These are phyloP conservation scores for Cyclanthera cordifolia DNA, from an alignment of 306 rosid genomes.

Conservation along the genomic window DNA sequence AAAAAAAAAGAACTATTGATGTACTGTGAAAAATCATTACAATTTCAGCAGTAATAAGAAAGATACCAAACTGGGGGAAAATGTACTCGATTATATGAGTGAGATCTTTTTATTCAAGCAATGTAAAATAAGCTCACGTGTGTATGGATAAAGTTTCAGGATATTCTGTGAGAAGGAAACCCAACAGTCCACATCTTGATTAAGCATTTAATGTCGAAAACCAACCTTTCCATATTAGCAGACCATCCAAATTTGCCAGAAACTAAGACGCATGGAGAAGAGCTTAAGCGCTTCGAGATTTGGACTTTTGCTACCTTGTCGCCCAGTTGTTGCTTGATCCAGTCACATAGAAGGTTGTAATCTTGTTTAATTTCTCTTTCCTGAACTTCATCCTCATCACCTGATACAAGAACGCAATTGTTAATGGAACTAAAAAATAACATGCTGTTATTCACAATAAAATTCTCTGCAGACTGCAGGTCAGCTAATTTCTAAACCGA, in stretches of 20 bases:
- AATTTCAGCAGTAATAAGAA: background rate
- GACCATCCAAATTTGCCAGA: conserved; percentile 99
- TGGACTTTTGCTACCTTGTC: conserved; percentile 93
- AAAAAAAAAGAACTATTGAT: background rate
- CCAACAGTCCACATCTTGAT: background rate
- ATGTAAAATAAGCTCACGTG: background rate
- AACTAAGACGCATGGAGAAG: conserved; percentile 99
- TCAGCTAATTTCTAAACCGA: background rate
- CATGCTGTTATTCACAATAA: background rate
- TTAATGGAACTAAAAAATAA: background rate
- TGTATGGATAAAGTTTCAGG: background rate
- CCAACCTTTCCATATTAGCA: conserved; percentile 96
- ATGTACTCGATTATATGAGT: background rate
- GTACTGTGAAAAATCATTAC: background rate
- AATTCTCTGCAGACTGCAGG: background rate
- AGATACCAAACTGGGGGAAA: background rate
- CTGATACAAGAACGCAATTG: conserved; percentile 28
- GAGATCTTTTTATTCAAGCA: background rate
- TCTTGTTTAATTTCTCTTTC: conserved; percentile 80
- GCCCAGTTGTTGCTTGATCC: conserved; percentile 97
- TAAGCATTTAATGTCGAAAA: background rate
- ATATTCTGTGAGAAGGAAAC: background rate
- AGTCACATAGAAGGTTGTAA: conserved; percentile 79
- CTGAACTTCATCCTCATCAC: conserved; percentile 85
- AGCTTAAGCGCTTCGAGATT: conserved; percentile 87